phyloP scores from a whole-genome alignment of 78 protist genomes.

The Corallochytrium limacisporum region DNA sequence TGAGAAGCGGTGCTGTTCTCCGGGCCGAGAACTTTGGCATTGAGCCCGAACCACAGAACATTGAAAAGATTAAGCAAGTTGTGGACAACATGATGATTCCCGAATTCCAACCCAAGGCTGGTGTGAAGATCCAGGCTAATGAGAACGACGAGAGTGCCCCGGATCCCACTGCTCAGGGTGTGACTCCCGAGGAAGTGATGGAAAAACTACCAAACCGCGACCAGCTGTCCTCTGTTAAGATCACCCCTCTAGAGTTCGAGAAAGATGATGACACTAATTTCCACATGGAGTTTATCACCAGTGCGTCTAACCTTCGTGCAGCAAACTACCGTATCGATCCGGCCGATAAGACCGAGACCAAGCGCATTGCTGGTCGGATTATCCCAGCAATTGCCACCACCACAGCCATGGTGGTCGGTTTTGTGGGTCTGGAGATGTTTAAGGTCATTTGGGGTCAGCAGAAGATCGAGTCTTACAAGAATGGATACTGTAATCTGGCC shows the following conservation, averaged over 20 bases:
- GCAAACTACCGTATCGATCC: constrained; percentile 75
- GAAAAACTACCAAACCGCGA: neutral
- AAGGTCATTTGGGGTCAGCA: constrained; percentile 46
- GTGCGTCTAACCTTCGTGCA: constrained; percentile 94
- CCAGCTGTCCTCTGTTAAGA: too few species aligned
- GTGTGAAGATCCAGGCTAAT: constrained; percentile 57
- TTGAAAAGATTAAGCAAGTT: neutral
- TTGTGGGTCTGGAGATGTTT: constrained; percentile 77
- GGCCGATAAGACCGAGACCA: constrained; percentile 39
- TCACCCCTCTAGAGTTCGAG: constrained; percentile 1
- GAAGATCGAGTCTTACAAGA: constrained; percentile 64
- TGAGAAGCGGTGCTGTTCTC: constrained; percentile 76
- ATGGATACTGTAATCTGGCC: constrained; percentile 90
- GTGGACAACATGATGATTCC: constrained; percentile 46
- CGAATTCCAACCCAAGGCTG: constrained; percentile 58
- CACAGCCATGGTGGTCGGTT: constrained; percentile 93
- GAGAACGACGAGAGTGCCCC: constrained; percentile 17
- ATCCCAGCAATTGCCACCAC: constrained; percentile 99
- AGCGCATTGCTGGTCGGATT: constrained; percentile 93
- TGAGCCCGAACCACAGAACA: constrained; percentile 12
- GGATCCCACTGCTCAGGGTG: too few species aligned
- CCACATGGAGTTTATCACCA: constrained; percentile 97
- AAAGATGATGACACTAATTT: constrained; percentile 94
- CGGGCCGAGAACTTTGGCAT: constrained; percentile 74
- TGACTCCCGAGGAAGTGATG: neutral